These are phyloP conservation scores for Cytospora schulzeri DNA, from an alignment of 2,329 filamentous ascomycete genomes.

Conservation along the genomic window DNA sequence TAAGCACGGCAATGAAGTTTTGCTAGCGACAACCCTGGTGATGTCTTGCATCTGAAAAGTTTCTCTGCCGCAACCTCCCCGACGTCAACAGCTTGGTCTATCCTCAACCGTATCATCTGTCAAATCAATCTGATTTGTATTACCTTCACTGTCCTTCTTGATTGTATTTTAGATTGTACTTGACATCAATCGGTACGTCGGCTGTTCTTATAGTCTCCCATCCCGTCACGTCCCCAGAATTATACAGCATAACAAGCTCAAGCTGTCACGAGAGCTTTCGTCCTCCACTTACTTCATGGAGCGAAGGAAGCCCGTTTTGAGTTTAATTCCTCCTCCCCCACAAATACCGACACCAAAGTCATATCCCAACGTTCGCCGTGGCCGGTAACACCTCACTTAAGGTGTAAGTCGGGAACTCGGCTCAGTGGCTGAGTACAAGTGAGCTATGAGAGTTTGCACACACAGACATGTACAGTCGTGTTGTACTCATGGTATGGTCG, in stretches of 20 bases:
- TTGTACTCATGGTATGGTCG: neutral
- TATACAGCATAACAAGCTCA: neutral
- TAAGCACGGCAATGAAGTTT: neutral
- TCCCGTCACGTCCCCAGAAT: neutral
- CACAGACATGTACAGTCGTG: neutral
- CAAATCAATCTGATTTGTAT: neutral
- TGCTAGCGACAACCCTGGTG: constrained; percentile 21
- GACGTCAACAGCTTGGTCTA: constrained; percentile 4
- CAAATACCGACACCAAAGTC: neutral
- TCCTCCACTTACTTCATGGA: neutral
- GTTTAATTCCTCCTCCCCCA: neutral
- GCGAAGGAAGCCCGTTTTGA: neutral
- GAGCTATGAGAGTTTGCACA: neutral
- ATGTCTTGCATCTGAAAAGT: constrained; percentile 24
- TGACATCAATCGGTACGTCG: constrained; percentile 7
- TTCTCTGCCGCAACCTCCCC: constrained; percentile 19
- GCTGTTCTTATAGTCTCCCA: neutral
- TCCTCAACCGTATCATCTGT: neutral
- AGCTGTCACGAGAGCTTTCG: neutral
- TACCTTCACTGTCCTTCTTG: constrained; percentile 8
- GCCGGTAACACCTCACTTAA: neutral
- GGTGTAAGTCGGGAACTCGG: neutral
- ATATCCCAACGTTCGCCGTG: neutral
- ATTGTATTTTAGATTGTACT: constrained; percentile 13
- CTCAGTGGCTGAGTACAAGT: neutral